Evolutionary conservation across 805 yeast genomes (phyloP), one percentile per base, ranked within the genome.

Genomic region (Candida jianshihensis): DNA sequence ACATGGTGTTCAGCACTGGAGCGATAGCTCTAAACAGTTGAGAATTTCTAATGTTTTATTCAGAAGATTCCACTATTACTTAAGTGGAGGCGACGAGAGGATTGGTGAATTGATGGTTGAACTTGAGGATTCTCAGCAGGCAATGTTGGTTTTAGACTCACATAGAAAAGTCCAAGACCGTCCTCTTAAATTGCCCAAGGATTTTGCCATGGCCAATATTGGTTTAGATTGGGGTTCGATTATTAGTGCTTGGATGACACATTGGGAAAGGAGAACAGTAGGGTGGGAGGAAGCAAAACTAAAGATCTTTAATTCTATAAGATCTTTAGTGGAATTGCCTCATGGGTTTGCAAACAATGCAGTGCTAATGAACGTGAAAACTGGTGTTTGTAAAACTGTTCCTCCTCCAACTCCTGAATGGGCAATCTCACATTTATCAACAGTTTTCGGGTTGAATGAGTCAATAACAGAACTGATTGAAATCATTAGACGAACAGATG

Each of bases 321-420:
- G 17, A 16, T 13, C 35, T 2, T 24, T 37, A 16, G 34, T 30
- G 14, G 22, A 32, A 14, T 21, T 30, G 21, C 40, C 34, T 14
- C 34, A 36, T 33, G 43, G 40, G 6, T 37, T 40, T 11, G 43
- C 32, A 21, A 10, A 31, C 26, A 17, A 40, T 36, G 29, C 33
- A 35, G 14, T 27, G 28, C 16, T 34, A 18, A n/a, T 40, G 35
- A 40, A 40, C 22, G 38, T 33, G 15, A 17, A 25, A n/a, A 36
- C 40, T 7, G 40, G 43, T 36, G 43, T 33, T 13, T 25, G 33
- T 19, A 30, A 30, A 12, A 19, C 38, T 7, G 35, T 40, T 14
- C 40, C 40, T 13, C 37, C 39, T 12, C 38, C 43, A 21, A 37
- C 43, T 14, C 38, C 43, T 19, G 25, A 30, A 14, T 40, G 43